These are phyloP conservation scores for Wickerhamomyces ciferrii DNA, from an alignment of 805 yeast species.

Conservation along the genomic window DNA sequence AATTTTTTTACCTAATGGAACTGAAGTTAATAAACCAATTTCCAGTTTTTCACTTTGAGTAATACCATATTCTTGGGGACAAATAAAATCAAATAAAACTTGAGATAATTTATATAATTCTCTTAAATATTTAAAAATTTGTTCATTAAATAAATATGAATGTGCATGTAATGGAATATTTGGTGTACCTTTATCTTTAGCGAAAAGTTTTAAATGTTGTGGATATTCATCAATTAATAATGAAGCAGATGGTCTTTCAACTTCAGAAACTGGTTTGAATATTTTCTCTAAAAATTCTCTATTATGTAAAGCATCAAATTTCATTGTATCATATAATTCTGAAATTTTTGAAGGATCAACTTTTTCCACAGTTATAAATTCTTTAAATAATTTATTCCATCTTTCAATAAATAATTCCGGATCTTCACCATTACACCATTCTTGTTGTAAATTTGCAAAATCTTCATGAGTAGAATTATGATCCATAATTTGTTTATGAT, in stretches of 20 bases:
- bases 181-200: conserved; percentile 9
- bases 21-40: conserved; percentile 88
- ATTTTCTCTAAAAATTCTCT: conserved; percentile 81
- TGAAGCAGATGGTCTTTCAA: conserved; percentile 25
- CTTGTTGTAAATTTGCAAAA: conserved; percentile 60
- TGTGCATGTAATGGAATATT: conserved; percentile 1
- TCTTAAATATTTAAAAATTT: conserved; percentile 72
- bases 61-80: conserved; percentile 98
- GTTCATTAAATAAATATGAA: conserved; percentile 58
- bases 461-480: conserved; percentile 68
- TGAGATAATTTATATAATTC: conserved; percentile 88
- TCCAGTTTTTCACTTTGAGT: conserved; percentile 93
- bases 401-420: conserved; percentile 86
- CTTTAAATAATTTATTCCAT: conserved; percentile 95
- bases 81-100: conserved; percentile 91
- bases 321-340: conserved; percentile 97
- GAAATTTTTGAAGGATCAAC: conserved; percentile 97
- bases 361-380: conserved; percentile 87
- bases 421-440: conserved; percentile 98
- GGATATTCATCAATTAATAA: conserved; percentile 23
- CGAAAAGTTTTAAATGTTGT: conserved; percentile 20
- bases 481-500: conserved; percentile 79
- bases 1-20: conserved; percentile 89
- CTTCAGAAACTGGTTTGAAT: conserved; percentile 58
- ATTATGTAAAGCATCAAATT: conserved; percentile 95